phyloP scores from a whole-genome alignment of 441 rosid species.

The Populus tomentosa region DNA sequence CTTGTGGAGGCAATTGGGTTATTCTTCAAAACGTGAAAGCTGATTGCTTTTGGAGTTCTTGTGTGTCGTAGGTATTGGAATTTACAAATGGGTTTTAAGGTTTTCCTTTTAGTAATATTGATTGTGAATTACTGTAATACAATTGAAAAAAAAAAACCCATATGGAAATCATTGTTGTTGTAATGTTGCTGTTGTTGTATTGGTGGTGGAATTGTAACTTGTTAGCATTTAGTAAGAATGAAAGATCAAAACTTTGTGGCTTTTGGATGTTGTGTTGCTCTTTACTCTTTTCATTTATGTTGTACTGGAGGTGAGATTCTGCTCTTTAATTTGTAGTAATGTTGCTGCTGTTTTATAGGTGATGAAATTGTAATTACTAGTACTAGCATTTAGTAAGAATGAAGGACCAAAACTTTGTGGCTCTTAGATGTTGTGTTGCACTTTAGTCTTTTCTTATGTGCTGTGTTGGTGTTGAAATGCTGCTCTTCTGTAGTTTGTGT shows the following conservation, averaged over 20 bases:
- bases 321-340: background rate
- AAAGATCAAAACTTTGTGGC: background rate
- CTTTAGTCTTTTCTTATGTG: background rate
- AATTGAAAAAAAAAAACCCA: background rate
- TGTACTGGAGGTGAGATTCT: background rate
- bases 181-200: background rate
- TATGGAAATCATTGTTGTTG: background rate
- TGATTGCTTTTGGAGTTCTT: background rate
- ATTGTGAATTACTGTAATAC: background rate
- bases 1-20: constrained; percentile 63
- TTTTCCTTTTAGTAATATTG: background rate
- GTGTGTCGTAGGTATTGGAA: background rate
- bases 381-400: background rate
- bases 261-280: background rate
- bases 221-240: background rate
- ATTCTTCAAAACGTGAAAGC: constrained; percentile 17
- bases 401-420: background rate
- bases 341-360: background rate
- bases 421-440: background rate
- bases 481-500: background rate
- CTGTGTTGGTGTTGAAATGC: background rate
- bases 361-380: background rate
- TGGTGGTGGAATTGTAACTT: background rate
- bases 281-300: background rate
- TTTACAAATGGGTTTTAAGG: background rate